Evolutionary conservation across 108 stramenopile species (phyloP), one percentile per base, ranked within the genome.

Genomic region (Aurantiochytrium sp.): DNA sequence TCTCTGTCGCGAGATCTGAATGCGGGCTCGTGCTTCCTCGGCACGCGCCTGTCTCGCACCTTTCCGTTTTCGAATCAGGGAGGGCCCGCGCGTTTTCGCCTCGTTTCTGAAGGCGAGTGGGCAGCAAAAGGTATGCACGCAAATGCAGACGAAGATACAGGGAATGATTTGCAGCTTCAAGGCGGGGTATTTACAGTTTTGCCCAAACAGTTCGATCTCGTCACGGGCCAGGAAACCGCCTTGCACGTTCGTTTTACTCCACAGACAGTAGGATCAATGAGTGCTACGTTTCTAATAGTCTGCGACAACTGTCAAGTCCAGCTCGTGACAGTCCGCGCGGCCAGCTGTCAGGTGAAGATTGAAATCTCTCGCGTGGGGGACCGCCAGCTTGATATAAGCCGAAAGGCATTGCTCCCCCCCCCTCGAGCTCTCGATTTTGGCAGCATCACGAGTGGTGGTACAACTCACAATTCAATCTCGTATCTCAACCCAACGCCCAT

Each of bases 401-500:
- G 8, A 43, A 45, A 45, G 21, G 49, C 23, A 18, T 35, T 35
- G 35, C 16, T 83, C 0, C 16, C 10, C 23, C 47, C 44, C 10
- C 73, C 73, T 8, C 19, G 10, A 21, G 73, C 73, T 10, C 12
- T 83, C 44, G n/a, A 45, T 21, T 21, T 83, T 21, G 49, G 49
- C 19, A 14, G 5, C 5, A 21, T 51, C 44, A 21, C 21, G 19
- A 5, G 19, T 8, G 73, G 73, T 5, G 44, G 47, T 21, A 5
- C 49, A 12, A 5, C 5, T 14, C 10, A 10, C 10, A n/a, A 21
- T 5, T 44, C 44, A 21, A 10, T 83, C 5, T 51, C 47, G 10
- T 83, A 83, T 43, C 19, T 25, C 21, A 83, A 83, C 73, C 73
- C 73, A n/a, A 83, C 73, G 49, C 73, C 73, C 35, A 83, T 83